These are phyloP conservation scores for Adansonia gregorii DNA, from an alignment of 441 rosid species.

Conservation along the genomic window DNA sequence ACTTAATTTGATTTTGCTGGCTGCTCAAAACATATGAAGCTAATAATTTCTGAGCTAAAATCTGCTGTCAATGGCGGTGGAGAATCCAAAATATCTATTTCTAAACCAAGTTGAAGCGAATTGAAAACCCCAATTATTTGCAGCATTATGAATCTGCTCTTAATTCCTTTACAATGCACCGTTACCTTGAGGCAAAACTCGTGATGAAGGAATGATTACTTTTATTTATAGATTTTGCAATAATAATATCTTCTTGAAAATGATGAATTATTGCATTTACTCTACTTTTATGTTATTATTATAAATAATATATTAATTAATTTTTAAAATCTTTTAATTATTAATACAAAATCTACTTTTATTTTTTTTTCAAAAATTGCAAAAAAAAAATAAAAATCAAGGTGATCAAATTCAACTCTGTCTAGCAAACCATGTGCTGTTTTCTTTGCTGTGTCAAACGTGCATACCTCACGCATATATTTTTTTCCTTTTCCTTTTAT, in stretches of 20 bases:
- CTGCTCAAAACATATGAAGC: neutral
- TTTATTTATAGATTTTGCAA: neutral
- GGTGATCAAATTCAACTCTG: neutral
- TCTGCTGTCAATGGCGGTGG: slow-evolving; percentile 33
- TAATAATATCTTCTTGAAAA: too few species aligned
- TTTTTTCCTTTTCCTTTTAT: neutral
- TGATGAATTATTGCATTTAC: neutral
- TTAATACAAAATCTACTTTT: neutral
- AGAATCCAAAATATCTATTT: slow-evolving; percentile 12
- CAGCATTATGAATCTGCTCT: slow-evolving; percentile 12
- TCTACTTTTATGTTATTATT: too few species aligned
- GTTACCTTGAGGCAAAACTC: slow-evolving; percentile 9
- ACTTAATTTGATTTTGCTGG: neutral
- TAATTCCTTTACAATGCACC: neutral
- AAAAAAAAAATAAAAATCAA: too few species aligned
- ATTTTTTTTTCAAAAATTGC: too few species aligned
- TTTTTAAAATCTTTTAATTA: neutral
- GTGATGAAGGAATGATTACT: slow-evolving; percentile 25
- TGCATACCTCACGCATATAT: neutral
- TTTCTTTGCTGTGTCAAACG: slow-evolving; percentile 10
- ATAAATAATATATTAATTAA: too few species aligned
- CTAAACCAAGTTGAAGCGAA: slow-evolving; percentile 18
- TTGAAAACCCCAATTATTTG: slow-evolving; percentile 17
- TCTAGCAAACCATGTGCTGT: slow-evolving; percentile 23
- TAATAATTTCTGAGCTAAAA: slow-evolving; percentile 18